These are phyloP conservation scores for Trypanosoma theileri DNA, from an alignment of 208 protist species.

Conservation along the genomic window DNA sequence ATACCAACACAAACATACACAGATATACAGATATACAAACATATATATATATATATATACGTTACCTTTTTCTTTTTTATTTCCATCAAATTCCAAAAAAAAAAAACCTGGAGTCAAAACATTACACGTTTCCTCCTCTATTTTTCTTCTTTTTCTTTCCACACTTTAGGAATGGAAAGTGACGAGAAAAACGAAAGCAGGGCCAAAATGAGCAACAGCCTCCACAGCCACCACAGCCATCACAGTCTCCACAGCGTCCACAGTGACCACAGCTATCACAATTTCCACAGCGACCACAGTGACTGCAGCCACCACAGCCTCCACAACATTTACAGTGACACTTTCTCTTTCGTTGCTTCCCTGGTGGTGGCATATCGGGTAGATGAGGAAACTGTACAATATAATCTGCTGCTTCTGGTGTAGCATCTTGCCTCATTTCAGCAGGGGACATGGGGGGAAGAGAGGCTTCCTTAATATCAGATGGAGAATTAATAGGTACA, in stretches of 20 bases:
- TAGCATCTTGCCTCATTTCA: background rate
- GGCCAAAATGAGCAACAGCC: background rate
- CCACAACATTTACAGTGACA: constrained; percentile 14
- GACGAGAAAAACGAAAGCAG: constrained; percentile 3
- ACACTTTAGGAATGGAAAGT: constrained; percentile 2
- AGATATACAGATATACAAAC: no score
- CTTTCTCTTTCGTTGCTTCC: constrained; percentile 21
- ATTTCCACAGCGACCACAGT: no score
- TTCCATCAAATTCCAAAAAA: background rate
- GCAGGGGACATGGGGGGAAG: background rate
- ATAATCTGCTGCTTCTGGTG: constrained; percentile 22
- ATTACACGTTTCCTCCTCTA: background rate
- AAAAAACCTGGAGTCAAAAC: background rate
- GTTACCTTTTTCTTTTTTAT: background rate
- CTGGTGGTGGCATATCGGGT: constrained; percentile 54
- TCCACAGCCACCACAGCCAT: no score
- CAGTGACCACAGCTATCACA: no score
- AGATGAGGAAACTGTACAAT: constrained; percentile 65
- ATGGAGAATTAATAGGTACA: background rate
- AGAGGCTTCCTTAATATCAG: background rate
- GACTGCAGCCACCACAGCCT: no score
- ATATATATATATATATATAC: no score
- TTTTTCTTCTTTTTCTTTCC: constrained; percentile 9
- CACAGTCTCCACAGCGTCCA: no score
- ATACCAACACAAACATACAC: no score